A percentile compares a stretch with the other conserved stretches of the same genome.
phyloP scores from a whole-genome alignment of 2,329 filamentous ascomycete species.

The Diplocarpon mali region DNA sequence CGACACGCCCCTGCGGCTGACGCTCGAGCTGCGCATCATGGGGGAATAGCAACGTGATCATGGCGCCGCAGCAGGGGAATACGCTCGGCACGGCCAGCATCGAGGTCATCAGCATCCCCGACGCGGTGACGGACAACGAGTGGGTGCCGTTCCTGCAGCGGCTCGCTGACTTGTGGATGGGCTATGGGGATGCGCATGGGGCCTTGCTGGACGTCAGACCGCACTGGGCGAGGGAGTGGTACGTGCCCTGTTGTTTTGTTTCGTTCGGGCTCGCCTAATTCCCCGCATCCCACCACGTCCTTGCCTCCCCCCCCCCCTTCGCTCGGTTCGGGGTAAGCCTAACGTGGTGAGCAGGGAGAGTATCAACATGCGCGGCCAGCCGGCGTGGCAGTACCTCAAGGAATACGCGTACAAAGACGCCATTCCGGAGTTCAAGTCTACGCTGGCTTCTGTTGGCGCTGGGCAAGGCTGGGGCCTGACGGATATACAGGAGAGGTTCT shows the following conservation, averaged over 20 bases:
- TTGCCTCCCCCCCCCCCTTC: too few species aligned
- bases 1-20: conserved; percentile 32
- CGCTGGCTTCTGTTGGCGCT: conserved; percentile 29
- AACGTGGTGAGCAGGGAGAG: conserved; percentile 8
- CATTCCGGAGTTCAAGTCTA: conserved; percentile 29
- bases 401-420: conserved; percentile 30
- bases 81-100: conserved; percentile 32
- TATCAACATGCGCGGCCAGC: conserved; percentile 26
- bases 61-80: conserved; percentile 35
- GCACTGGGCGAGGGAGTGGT: conserved; percentile 38
- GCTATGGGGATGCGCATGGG: conserved; percentile 26
- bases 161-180: conserved; percentile 33
- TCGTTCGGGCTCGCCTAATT: too few species aligned
- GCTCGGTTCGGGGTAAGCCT: too few species aligned
- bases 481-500: conserved; percentile 31
- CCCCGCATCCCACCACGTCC: too few species aligned
- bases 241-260: too few species aligned
- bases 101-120: conserved; percentile 33
- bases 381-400: conserved; percentile 28
- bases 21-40: conserved; percentile 36
- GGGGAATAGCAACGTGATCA: conserved; percentile 31
- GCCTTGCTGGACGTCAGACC: conserved; percentile 29
- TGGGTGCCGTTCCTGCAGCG: conserved; percentile 33
- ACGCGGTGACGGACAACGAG: conserved; percentile 28
- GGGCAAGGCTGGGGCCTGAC: conserved; percentile 31